Base-by-base conservation (phyloP, 257 asterid species). In the Solanum sejunctum region DNA sequence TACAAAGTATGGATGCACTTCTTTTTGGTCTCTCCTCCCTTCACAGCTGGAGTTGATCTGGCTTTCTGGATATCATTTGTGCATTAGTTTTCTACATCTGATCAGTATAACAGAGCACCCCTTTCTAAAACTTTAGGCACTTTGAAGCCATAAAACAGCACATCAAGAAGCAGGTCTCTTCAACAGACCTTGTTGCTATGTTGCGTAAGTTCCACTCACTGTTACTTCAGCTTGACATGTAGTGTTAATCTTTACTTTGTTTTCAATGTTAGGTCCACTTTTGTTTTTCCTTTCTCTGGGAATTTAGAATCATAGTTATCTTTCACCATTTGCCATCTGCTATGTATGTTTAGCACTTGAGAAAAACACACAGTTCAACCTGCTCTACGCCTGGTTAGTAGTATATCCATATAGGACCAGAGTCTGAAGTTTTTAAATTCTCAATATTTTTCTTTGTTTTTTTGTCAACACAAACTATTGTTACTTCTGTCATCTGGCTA, bases 131-230 rank as follows among this genome's bases (percentile, higher is more conserved):
- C 63, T 51, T 51, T 90, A 97, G 99, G 95, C 96, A 95, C 92
- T 95, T 97, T 86, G 95, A 95, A 87, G 97, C 95, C 84, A 86
- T 88, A 83, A 90, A 91, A 82, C 93, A 87, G 86, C 94, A 91
- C 69, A 92, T 95, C 69, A 90, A 86, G 91, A 89, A 90, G 89
- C 91, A 91, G 82, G 89, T 89, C 84, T 85, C 72, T 84, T 92
- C 95, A 82, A 89, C 90, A 83, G 92, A 95, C 88, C 90, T 95
- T 88, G 90, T 90, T 86, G 91, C 88, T 80, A 88, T 90, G 88
- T 88, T 95, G 61, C 91, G 98, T 97, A 92, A 94, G 99, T 91
- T 71, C 82, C 61, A 23, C 26, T 77, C 16, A 16, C 26, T n/a
- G n/a, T 51, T 51, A 77, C 63, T 77, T 51, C 63, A 77, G 58